These are phyloP conservation scores for Phyllostachys edulis DNA, from an alignment of 176 grass and related monocot species.

Conservation along the genomic window DNA sequence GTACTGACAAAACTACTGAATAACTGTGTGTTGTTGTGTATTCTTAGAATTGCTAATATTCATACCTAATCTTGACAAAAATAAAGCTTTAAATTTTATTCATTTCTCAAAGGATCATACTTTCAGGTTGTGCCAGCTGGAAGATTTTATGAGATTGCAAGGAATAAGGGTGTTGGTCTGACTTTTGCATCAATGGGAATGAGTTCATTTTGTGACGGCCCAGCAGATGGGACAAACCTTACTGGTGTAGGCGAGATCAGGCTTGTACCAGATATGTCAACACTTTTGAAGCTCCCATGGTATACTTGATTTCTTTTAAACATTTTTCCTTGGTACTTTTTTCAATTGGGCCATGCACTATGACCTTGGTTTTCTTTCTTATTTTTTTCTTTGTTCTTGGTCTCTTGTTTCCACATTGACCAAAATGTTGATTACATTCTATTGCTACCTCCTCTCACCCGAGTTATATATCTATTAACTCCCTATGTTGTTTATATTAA, in stretches of 20 bases:
- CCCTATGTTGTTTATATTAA: constrained; percentile 45
- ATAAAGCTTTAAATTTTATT: constrained; percentile 11
- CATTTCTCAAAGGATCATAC: constrained; percentile 4
- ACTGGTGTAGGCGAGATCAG: constrained; percentile 90
- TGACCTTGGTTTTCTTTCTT: background rate
- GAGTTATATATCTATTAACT: constrained; percentile 26
- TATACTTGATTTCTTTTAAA: constrained; percentile 44
- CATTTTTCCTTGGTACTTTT: background rate
- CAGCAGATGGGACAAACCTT: constrained; percentile 78
- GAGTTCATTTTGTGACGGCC: constrained; percentile 79
- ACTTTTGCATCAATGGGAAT: constrained; percentile 79
- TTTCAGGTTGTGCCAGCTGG: constrained; percentile 80
- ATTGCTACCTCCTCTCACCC: background rate
- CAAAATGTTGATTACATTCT: background rate
- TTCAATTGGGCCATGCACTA: background rate
- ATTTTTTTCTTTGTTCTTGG: background rate
- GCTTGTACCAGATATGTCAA: constrained; percentile 83
- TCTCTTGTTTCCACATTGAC: background rate
- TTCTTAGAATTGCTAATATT: background rate
- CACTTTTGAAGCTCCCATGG: constrained; percentile 80
- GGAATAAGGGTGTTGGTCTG: constrained; percentile 75
- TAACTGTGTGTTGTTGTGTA: background rate
- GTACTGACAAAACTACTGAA: background rate
- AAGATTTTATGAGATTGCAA: constrained; percentile 82
- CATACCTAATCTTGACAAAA: constrained; percentile 1